Evolutionary conservation across 257 asterid genomes (phyloP).

Genomic region (Lycium barbarum): DNA sequence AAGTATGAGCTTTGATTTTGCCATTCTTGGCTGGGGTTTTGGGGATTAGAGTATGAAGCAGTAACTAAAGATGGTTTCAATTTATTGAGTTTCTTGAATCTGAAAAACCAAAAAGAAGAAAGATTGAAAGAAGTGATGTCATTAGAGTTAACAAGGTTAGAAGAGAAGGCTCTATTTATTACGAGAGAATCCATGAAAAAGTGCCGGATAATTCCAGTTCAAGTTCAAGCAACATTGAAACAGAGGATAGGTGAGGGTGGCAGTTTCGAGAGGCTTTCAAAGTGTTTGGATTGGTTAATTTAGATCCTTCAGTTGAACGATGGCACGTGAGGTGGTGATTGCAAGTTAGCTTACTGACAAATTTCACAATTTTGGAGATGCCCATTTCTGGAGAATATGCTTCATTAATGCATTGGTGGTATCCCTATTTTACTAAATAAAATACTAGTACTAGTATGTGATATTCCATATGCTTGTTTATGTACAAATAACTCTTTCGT

Average conservation of each 20-base stretch:
- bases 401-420: background rate
- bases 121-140: slow-evolving; percentile 16
- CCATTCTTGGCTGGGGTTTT: slow-evolving; percentile 51
- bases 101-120: slow-evolving; percentile 40
- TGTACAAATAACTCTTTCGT: no score
- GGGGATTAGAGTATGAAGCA: slow-evolving; percentile 38
- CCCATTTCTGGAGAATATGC: slow-evolving; percentile 8
- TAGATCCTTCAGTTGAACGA: background rate
- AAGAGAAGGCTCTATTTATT: slow-evolving; percentile 37
- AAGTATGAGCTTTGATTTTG: slow-evolving; percentile 36
- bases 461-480: background rate
- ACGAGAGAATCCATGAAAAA: slow-evolving; percentile 56
- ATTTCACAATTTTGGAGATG: background rate
- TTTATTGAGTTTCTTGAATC: slow-evolving; percentile 34
- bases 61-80: slow-evolving; percentile 38
- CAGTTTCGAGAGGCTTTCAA: slow-evolving; percentile 25
- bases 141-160: slow-evolving; percentile 35
- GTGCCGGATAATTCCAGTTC: slow-evolving; percentile 26
- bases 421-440: background rate
- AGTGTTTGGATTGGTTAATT: background rate
- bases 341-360: background rate
- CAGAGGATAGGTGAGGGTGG: slow-evolving; percentile 13
- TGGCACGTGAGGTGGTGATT: slow-evolving; percentile 31
- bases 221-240: slow-evolving; percentile 49
- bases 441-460: no score